phyloP scores from a whole-genome alignment of 495 filamentous ascomycete genomes.

The Aspergillus leporis region DNA sequence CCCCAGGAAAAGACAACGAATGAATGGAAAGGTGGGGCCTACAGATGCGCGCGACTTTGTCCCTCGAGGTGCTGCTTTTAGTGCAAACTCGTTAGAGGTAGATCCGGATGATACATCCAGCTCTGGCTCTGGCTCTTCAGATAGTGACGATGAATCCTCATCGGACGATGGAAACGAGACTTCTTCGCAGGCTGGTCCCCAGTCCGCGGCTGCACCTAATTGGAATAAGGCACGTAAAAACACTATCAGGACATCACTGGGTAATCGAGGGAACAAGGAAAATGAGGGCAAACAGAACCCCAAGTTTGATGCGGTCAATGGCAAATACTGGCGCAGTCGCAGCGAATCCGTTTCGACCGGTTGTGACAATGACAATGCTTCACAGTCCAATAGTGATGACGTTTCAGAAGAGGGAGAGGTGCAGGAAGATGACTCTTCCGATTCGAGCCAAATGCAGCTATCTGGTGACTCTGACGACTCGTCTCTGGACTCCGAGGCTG shows the following conservation, averaged over 20 bases:
- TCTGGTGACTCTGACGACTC: constrained; percentile 42
- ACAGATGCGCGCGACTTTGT: constrained; percentile 35
- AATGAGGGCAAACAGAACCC: constrained; percentile 16
- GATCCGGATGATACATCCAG: constrained; percentile 39
- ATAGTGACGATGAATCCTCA: constrained; percentile 11
- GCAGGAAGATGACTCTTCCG: constrained; percentile 25
- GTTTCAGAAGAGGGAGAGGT: constrained; percentile 21
- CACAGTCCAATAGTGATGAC: constrained; percentile 10
- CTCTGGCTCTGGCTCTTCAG: constrained; percentile 28
- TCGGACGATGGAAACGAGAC: constrained; percentile 15
- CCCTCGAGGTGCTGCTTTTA: constrained; percentile 42
- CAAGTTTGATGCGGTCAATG: constrained; percentile 43
- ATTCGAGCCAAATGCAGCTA: constrained; percentile 17
- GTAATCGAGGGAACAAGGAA: constrained; percentile 23
- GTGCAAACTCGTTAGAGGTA: constrained; percentile 30
- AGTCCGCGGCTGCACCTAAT: constrained; percentile 32
- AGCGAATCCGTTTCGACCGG: constrained; percentile 36
- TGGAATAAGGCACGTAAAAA: constrained; percentile 44
- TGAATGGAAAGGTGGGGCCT: constrained; percentile 17
- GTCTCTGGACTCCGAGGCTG: constrained; percentile 38
- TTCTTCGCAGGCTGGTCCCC: background rate
- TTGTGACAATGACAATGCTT: background rate
- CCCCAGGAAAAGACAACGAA: constrained; percentile 34
- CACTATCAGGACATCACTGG: constrained; percentile 38
- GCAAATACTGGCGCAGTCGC: constrained; percentile 40